Conservation (phyloP, 768 basidiomycete genomes). For the Leccinellum albellum region DNA sequence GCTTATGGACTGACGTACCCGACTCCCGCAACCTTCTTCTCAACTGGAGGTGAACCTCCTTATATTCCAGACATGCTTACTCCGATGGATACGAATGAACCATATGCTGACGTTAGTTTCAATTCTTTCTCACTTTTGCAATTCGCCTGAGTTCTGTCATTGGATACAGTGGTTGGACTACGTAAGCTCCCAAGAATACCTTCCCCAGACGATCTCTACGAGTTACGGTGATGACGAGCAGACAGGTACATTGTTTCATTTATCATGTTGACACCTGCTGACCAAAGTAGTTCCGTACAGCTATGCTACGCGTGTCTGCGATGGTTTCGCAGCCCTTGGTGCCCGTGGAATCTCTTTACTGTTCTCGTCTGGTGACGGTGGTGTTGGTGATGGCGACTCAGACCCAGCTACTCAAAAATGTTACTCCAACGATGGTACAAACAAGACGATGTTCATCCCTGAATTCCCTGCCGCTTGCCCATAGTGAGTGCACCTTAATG, state of each 20-base stretch:
- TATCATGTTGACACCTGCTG: not conserved
- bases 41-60: slow-evolving; percentile 62
- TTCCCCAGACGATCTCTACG: slow-evolving; percentile 64
- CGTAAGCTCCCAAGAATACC: slow-evolving; percentile 39
- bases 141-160: not conserved
- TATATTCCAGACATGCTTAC: slow-evolving; percentile 48
- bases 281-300: slow-evolving; percentile 45
- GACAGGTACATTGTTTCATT: slow-evolving; percentile 40
- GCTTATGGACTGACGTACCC: slow-evolving; percentile 63
- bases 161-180: slow-evolving; percentile 59
- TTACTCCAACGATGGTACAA: slow-evolving; percentile 54
- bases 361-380: slow-evolving; percentile 65
- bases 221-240: slow-evolving; percentile 75
- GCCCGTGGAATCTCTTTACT: slow-evolving; percentile 61
- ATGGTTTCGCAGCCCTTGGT: slow-evolving; percentile 61
- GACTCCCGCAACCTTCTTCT: slow-evolving; percentile 55
- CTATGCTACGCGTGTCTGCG: slow-evolving; percentile 58
- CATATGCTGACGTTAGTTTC: slow-evolving; percentile 39
- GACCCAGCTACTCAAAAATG: slow-evolving; percentile 54
- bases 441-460: slow-evolving; percentile 51
- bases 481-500: slow-evolving; percentile 34
- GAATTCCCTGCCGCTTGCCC: slow-evolving; percentile 62
- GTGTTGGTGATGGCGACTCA: slow-evolving; percentile 63
- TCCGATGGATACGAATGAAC: slow-evolving; percentile 45
- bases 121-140: not conserved